Percentiles rank a stretch among this genome's conserved stretches.
These are phyloP conservation scores for Chrysoporthe puriensis DNA, from an alignment of 2,329 filamentous ascomycete genomes.

Conservation along the genomic window DNA sequence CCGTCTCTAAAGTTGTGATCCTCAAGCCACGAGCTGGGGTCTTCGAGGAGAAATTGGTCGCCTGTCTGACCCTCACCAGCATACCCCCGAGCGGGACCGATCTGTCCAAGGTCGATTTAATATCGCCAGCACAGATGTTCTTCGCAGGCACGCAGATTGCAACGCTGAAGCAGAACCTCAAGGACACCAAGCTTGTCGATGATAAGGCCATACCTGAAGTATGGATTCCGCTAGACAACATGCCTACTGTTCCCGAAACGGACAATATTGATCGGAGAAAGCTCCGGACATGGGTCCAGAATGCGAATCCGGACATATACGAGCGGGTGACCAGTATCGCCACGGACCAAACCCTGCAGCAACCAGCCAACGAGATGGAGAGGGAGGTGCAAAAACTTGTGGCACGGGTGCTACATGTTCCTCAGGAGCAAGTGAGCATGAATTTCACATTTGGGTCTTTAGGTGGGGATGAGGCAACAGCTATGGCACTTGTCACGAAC, in stretches of 20 bases:
- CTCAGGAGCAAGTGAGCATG: conserved; percentile 45
- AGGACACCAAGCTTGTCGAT: conserved; percentile 41
- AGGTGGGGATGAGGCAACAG: conserved; percentile 45
- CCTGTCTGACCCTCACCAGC: conserved; percentile 47
- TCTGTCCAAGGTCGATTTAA: conserved; percentile 41
- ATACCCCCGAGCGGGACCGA: conserved; percentile 36
- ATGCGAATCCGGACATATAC: conserved; percentile 52
- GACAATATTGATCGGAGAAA: conserved; percentile 47
- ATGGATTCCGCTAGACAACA: conserved; percentile 52
- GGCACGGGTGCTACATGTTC: conserved; percentile 43
- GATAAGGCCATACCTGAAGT: conserved; percentile 46
- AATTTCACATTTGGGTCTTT: conserved; percentile 46
- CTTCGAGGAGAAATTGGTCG: conserved; percentile 54
- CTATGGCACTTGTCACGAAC: conserved; percentile 43
- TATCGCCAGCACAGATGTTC: conserved; percentile 43
- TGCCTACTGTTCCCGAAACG: conserved; percentile 45
- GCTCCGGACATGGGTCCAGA: conserved; percentile 58
- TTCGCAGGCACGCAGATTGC: conserved; percentile 47
- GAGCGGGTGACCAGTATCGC: conserved; percentile 50
- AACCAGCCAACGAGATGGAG: conserved; percentile 44
- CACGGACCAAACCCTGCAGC: conserved; percentile 40
- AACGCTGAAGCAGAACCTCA: conserved; percentile 42
- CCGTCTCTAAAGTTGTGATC: conserved; percentile 47
- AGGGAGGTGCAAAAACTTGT: conserved; percentile 44
- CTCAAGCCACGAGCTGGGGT: conserved; percentile 53